These are phyloP conservation scores for Pseudogymnoascus destructans DNA, from an alignment of 2,329 filamentous ascomycete species.

Conservation along the genomic window DNA sequence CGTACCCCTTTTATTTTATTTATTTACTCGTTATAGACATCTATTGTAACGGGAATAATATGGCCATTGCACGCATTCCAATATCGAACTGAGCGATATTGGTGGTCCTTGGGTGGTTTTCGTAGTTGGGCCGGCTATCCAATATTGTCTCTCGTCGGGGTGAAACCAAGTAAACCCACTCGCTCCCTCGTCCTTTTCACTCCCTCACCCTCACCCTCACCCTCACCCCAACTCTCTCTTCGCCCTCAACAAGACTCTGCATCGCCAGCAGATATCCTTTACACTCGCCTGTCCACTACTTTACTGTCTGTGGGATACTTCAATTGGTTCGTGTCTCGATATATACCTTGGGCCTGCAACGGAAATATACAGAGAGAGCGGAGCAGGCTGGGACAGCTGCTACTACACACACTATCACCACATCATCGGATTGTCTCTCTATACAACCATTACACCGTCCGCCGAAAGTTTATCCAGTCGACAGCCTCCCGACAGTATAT, in stretches of 20 bases:
- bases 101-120: not conserved
- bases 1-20: not conserved
- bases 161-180: conserved; percentile 2
- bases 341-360: not conserved
- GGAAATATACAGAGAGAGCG: not conserved
- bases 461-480: not conserved
- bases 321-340: not conserved
- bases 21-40: not conserved
- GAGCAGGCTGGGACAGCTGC: not conserved
- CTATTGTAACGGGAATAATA: not conserved
- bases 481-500: not conserved
- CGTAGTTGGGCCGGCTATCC: not conserved
- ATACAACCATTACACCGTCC: not conserved
- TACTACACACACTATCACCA: conserved; percentile 2
- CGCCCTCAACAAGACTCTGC: not conserved
- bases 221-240: not conserved
- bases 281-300: not conserved
- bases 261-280: not conserved
- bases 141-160: conserved; percentile 2
- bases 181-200: not conserved
- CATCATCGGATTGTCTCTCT: not conserved
- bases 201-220: not conserved
- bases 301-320: not conserved
- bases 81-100: not conserved
- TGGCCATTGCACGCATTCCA: not conserved